These are phyloP conservation scores for Ceriops decandra DNA, from an alignment of 345 rosid species.

Conservation along the genomic window DNA sequence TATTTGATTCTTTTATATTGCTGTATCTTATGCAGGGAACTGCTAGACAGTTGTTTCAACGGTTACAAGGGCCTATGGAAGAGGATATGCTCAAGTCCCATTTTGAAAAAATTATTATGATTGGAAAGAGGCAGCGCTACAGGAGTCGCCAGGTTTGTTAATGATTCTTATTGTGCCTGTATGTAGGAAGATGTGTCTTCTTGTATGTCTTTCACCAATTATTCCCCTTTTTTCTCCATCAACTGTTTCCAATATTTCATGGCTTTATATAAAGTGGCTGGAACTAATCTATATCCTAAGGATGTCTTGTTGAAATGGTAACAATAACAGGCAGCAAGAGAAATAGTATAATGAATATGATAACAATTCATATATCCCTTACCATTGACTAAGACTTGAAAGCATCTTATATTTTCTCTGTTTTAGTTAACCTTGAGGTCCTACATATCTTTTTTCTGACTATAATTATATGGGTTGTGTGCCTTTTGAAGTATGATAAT, in stretches of 20 bases:
- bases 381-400: slow-evolving; percentile 4
- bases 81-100: slow-evolving; percentile 93
- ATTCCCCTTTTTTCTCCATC: no score
- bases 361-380: background rate
- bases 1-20: slow-evolving; percentile 14
- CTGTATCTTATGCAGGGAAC: slow-evolving; percentile 70
- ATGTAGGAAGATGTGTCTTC: background rate
- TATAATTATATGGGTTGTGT: slow-evolving; percentile 19
- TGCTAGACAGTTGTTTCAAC: slow-evolving; percentile 97
- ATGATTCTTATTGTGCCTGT: slow-evolving; percentile 1
- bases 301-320: background rate
- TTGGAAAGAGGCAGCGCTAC: slow-evolving; percentile 68
- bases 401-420: slow-evolving; percentile 13
- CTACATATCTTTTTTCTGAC: slow-evolving; percentile 22
- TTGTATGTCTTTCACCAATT: no score
- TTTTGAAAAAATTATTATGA: slow-evolving; percentile 81
- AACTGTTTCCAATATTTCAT: background rate
- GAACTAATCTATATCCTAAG: background rate
- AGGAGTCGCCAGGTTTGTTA: slow-evolving; percentile 67
- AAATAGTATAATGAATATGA: background rate
- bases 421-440: slow-evolving; percentile 19
- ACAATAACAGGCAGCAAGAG: background rate
- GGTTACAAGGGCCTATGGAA: slow-evolving; percentile 93
- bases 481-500: slow-evolving; percentile 55
- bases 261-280: background rate